Evolutionary conservation across 495 filamentous ascomycete genomes (phyloP), one percentile per base, ranked within the genome.

Genomic region (Penicillium psychrofluorescens): DNA sequence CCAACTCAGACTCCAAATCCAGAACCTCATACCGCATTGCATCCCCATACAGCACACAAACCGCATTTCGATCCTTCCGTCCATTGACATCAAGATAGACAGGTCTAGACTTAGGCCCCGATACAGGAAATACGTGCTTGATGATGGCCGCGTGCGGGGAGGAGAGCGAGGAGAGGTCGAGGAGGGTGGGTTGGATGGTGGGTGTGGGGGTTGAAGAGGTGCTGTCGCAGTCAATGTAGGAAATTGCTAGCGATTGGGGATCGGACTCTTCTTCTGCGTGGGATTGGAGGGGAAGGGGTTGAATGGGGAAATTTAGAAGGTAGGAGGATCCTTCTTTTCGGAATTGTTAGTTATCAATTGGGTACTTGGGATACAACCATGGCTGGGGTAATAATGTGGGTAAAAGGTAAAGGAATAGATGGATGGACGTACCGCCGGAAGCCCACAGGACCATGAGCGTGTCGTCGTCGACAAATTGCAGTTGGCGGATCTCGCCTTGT

Each of bases 21-120:
- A 79, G 69, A 7, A 82, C 68, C 30, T 75, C 70, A 51, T 81
- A 83, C 36, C 69, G 70, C 56, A 74, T 55, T 12, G 58, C 60
- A 51, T 82, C 77, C 10, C 70, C 67, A 44, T 77, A 77, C 40
- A 83, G 49, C 15, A 80, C 74, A 50, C 75, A 80, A 3, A 77
- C 63, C 15, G 72, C 74, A 40, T 77, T 61, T 22, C 77, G 67
- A 2, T 67, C 72, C 28, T 66, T 69, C 11, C 70, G 67, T 14
- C 78, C 77, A 51, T 81, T 81, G 14, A 80, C 66, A 35, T 74
- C 69, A 13, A 83, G 43, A 44, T 62, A 48, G 8, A 64, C 40
- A 4, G 79, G 76, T 14, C 53, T 66, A 36, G 73, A 58, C 33
- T 64, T 70, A 6, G 55, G 37, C 10, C 71, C 71, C 22, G 61